Evolutionary conservation across 192 early-diverging fungal genomes (phyloP), one percentile per base, ranked within the genome.

Genomic region (Funneliformis mosseae): DNA sequence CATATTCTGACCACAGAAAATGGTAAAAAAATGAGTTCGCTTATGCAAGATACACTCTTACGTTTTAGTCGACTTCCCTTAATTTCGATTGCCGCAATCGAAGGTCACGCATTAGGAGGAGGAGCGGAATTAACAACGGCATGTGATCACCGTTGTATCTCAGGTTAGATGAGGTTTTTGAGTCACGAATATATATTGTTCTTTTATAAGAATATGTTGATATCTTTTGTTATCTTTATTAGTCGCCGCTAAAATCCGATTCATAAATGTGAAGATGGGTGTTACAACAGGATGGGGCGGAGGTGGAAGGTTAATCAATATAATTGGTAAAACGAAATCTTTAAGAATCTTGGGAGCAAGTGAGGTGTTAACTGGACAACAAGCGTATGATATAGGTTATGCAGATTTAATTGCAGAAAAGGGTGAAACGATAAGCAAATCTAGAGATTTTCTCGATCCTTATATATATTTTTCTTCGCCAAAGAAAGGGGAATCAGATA

Each of bases 221-320:
- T 3, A 71, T 14, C 16, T 18, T 71, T 28, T 50, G 23, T 18
- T 46, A 4, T 27, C 12, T 48, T 55, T 38, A 28, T 61, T 61
- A 18, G 76, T 76, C 4, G 48, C 72, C 1, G 83, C 89, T 7
- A 78, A 76, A n/a, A 64, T 91, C n/a, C 84, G 87, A 27, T 93
- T 92, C 81, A 84, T 92, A 2, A 91, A 93, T 73, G 83, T 87
- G 0, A 81, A 86, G 16, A 92, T 92, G 90, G 91, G 89, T 5
- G 84, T 90, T 6, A 87, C 88, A 16, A 83, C 92, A 0, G 92
- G 89, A 18, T 93, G 92, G 92, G 91, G 90, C 62, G 91, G 91
- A n/a, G 85, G 83, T 21, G 77, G 75, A 21, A 76, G 90, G 64
- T 66, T 90, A 18, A 42, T 88, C 1, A 55, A 77, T 14, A 78